These are phyloP conservation scores for Monosporozyma solicola DNA, from an alignment of 805 yeast species.

Conservation along the genomic window DNA sequence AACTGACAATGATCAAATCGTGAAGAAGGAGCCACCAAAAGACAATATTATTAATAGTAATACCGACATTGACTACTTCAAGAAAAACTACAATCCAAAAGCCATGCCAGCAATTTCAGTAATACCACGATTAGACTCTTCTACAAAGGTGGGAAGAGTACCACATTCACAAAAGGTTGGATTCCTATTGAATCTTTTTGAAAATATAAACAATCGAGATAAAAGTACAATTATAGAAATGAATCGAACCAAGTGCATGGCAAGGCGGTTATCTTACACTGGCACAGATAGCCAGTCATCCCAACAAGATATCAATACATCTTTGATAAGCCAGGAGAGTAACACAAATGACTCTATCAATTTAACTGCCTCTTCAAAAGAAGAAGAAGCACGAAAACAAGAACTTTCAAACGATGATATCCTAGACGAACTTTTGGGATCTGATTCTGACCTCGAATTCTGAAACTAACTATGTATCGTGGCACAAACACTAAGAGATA, in stretches of 20 bases:
- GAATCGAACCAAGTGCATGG: constrained; percentile 23
- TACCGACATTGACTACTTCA: constrained; percentile 17
- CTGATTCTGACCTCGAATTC: constrained; percentile 21
- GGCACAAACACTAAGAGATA: neutral
- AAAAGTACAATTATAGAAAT: constrained; percentile 19
- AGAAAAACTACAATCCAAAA: constrained; percentile 14
- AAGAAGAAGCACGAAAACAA: neutral
- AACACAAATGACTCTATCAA: neutral
- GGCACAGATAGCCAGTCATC: constrained; percentile 5
- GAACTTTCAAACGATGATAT: constrained; percentile 8
- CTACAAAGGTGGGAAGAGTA: constrained; percentile 7
- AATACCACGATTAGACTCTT: constrained; percentile 12
- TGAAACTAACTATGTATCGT: neutral
- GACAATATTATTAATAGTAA: constrained; percentile 11
- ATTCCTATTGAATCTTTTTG: constrained; percentile 10
- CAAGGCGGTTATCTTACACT: constrained; percentile 13
- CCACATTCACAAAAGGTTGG: constrained; percentile 14
- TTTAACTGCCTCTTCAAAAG: neutral
- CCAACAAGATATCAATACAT: neutral
- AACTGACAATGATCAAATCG: neutral
- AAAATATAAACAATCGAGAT: constrained; percentile 8
- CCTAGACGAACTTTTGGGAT: constrained; percentile 15
- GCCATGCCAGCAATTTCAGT: constrained; percentile 19
- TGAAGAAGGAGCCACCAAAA: neutral
- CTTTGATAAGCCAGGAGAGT: neutral